Evolutionary conservation across 305 asterid species (phyloP), one percentile per base, ranked within the genome.

Genomic region (Fraxinus sp.): DNA sequence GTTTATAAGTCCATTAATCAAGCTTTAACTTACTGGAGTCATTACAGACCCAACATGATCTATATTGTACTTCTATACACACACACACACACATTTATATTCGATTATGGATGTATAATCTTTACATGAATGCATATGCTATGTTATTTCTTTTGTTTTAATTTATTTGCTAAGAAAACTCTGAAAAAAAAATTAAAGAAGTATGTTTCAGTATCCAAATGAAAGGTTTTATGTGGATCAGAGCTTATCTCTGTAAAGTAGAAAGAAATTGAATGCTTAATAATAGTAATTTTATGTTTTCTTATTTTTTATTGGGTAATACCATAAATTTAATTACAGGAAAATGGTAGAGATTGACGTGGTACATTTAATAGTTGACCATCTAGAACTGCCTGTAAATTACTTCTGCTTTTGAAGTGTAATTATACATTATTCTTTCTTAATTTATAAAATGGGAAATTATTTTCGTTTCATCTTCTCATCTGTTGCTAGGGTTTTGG

Each of bases 401-500:
- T 52, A 52, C 8, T 52, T 16, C 6, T 52, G 64, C 22, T n/a
- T 52, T 14, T 52, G 64, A 52, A 16, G 24, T 52, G 24, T 52
- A n/a, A 52, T 52, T 52, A n/a, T 52, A n/a, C 64, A 16, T 52
- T 52, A 52, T 16, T 68, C 10, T 68, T 68, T 28, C 74, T 28
- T 35, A 68, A 9, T 68, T 68, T 68, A 68, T 68, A 9, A 24
- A 68, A 68, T 14, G 18, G 20, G 18, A 68, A 46, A 64, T 22
- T 22, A 22, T 28, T 68, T 66, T 22, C 7, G 7, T 13, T 20
- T 66, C 11, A 24, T 28, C 37, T 28, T 4, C 35, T 68, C 20
- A 26, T 11, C 20, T 62, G 28, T 4, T 22, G 46, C 33, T 79
- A 74, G 52, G 78, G 74, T 78, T 85, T 80, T 71, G 44, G 49